Evolutionary conservation across 306 rosid genomes (phyloP), one percentile per base, ranked within the genome.

Genomic region (Begonia peltatifolia): DNA sequence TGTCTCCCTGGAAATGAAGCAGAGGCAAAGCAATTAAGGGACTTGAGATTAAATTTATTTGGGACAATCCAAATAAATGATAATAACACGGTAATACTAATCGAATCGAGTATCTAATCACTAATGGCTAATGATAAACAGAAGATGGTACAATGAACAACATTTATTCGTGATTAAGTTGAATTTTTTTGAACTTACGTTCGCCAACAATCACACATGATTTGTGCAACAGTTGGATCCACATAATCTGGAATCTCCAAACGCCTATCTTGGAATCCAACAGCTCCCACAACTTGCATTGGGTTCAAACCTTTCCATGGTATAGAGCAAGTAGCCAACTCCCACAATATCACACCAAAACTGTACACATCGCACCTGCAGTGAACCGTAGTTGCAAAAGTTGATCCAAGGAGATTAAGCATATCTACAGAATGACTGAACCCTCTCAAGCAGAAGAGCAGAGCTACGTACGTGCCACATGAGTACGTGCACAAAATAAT

Each of bases 251-350:
- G 96, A 70, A 92, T 83, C 65, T 92, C 96, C 57, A 87, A 89
- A 63, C 93, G 93, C 77, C 85, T 79, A 67, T 92, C 80, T 65
- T 92, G 99, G 74, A 92, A 92, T 41, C 99, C 99, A 61, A 92
- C 99, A 59, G 99, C 99, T 74, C 99, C 99, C 55, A 92, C 99
- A 63, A 92, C 99, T 82, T 92, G 99, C 99, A 92, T 92, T 38
- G 99, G 99, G 75, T 92, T 92, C 88, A 92, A 74, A 49, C 99
- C 96, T 58, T 75, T 77, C 99, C 99, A 92, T 22, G 99, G 99
- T 67, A 92, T 70, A 48, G 49, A 60, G 52, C 69, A 57, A 36
- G 94, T 86, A 46, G 79, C 58, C 75, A 92, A 70, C 74, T 92
- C 99, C 99, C 99, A 92, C 64, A 92, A 68, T 67, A 92, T 92